phyloP scores from a whole-genome alignment of 2,329 filamentous ascomycete genomes.

The Ceratocystis diversiconidia region DNA sequence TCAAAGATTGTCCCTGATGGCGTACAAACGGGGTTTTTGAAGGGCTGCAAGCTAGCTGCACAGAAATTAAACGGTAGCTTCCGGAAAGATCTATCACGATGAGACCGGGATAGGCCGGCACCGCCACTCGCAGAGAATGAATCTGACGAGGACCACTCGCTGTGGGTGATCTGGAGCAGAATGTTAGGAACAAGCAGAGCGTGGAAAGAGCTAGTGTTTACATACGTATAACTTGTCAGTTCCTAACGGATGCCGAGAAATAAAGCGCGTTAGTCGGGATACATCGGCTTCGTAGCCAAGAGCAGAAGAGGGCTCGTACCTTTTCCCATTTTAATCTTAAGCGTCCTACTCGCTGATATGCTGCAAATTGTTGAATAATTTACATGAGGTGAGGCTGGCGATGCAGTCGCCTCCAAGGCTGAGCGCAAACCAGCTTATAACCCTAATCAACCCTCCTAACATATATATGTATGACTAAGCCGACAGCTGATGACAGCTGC shows the following conservation, averaged over 20 bases:
- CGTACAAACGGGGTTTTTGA: conserved; percentile 88
- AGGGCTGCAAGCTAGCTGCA: conserved; percentile 88
- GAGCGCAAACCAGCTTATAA: background rate
- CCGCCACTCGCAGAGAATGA: conserved; percentile 72
- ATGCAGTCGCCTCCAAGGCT: background rate
- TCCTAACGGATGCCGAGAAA: conserved; percentile 21
- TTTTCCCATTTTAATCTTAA: conserved; percentile 18
- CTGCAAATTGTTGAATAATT: background rate
- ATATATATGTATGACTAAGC: background rate
- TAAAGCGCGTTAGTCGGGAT: conserved; percentile 1
- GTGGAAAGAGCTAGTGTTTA: background rate
- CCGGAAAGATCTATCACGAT: conserved; percentile 52
- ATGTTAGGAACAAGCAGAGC: background rate
- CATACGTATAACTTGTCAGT: conserved; percentile 34
- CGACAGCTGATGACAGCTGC: background rate
- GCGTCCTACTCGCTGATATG: background rate
- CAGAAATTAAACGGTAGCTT: conserved; percentile 96
- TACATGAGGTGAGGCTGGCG: background rate
- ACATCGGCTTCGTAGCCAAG: too few species aligned
- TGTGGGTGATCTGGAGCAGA: conserved; percentile 62
- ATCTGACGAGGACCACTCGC: conserved; percentile 88
- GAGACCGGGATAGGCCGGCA: conserved; percentile 46
- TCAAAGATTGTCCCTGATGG: conserved; percentile 81
- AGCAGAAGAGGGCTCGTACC: background rate
- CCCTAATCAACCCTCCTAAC: background rate